A percentile compares a stretch with the other conserved stretches of the same genome.
Conservation (phyloP, 768 basidiomycete species). For the Rhodotorula graminis region DNA sequence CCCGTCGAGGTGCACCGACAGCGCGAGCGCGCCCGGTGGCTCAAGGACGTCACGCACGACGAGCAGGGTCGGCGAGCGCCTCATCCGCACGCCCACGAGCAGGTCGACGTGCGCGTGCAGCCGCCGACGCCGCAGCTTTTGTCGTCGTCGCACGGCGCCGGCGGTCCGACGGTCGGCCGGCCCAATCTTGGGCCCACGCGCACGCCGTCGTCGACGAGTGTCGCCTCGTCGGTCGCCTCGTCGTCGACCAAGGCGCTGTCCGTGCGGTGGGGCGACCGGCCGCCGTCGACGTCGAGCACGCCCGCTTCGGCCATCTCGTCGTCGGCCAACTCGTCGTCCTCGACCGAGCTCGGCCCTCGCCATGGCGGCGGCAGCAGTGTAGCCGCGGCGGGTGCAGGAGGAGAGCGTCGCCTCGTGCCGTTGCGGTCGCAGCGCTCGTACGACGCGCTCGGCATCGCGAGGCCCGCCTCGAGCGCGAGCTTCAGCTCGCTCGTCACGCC, state of each 20-base stretch:
- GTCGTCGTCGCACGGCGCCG: not conserved
- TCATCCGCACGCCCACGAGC: too few species aligned
- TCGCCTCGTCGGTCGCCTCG: not conserved
- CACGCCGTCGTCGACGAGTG: not conserved
- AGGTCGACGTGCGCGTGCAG: not conserved
- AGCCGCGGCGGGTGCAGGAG: too few species aligned
- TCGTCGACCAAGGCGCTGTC: not conserved
- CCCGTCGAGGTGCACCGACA: not conserved
- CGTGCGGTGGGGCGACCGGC: constrained; percentile 5
- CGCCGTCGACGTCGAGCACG: not conserved
- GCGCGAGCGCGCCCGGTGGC: not conserved
- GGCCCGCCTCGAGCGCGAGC: not conserved
- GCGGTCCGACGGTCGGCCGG: too few species aligned
- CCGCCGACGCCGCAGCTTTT: constrained; percentile 5
- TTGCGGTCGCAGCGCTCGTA: too few species aligned
- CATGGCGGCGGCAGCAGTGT: not conserved
- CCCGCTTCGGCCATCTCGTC: not conserved
- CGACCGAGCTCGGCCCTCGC: not conserved
- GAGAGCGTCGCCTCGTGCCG: too few species aligned
- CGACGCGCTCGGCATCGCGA: not conserved
- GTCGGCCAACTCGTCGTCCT: not conserved
- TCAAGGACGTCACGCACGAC: not conserved
- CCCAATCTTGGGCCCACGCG: not conserved
- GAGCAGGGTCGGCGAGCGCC: not conserved
- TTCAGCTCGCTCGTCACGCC: constrained; percentile 27